phyloP scores from a whole-genome alignment of 2,329 filamentous ascomycete species.

The Neonectria coccinea region DNA sequence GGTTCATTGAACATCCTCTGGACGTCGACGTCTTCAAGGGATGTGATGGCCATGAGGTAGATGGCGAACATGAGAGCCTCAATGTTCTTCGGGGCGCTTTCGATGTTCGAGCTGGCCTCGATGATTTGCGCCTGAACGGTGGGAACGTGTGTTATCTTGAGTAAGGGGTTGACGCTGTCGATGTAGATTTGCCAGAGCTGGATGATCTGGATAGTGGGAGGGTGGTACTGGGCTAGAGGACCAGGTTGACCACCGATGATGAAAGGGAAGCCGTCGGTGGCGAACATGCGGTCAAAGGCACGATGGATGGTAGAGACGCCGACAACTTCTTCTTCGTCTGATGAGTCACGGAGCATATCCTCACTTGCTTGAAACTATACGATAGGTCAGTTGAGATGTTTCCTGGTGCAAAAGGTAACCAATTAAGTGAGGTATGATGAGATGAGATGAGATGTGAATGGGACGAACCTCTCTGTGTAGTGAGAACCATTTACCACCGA shows the following conservation, averaged over 20 bases:
- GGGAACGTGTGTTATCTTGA: conserved; percentile 76
- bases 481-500: conserved; percentile 58
- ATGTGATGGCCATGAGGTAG: conserved; percentile 69
- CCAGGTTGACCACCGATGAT: conserved; percentile 60
- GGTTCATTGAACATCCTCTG: conserved; percentile 64
- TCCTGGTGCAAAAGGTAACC: neutral
- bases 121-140: conserved; percentile 74
- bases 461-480: conserved; percentile 63
- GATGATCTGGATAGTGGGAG: conserved; percentile 69
- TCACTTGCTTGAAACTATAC: conserved; percentile 63
- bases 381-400: conserved; percentile 16
- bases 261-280: conserved; percentile 69
- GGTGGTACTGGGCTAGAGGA: conserved; percentile 62
- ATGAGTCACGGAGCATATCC: conserved; percentile 63
- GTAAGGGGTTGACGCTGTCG: conserved; percentile 75
- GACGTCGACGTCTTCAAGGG: conserved; percentile 68
- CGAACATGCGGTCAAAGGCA: conserved; percentile 71
- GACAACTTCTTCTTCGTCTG: conserved; percentile 67
- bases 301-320: conserved; percentile 67
- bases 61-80: conserved; percentile 77
- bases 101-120: conserved; percentile 67
- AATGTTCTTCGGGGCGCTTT: conserved; percentile 65
- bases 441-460: conserved; percentile 29
- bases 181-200: conserved; percentile 78
- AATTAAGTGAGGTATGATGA: conserved; percentile 21